A percentile compares a stretch with the other conserved stretches of the same genome.
phyloP scores from a whole-genome alignment of 345 rosid genomes.

The Gossypium longicalyx region DNA sequence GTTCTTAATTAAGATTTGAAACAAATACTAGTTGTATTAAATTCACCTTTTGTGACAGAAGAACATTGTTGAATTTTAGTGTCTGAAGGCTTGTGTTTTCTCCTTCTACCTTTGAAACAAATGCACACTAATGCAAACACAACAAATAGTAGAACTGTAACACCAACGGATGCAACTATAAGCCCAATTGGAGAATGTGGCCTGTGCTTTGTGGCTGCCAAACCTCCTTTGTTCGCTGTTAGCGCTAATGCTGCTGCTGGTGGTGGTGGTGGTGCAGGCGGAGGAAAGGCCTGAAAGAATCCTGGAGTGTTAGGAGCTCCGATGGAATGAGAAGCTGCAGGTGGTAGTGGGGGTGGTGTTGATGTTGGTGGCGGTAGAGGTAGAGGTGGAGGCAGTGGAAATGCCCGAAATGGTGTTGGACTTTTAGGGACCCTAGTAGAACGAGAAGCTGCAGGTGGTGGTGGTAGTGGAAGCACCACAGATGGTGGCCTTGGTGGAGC shows the following conservation, averaged over 20 bases:
- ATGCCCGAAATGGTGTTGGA: slow-evolving; percentile 2
- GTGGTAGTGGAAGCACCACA: background rate
- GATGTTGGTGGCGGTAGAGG: background rate
- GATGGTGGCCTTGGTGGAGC: background rate
- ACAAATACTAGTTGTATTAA: background rate
- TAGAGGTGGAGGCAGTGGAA: slow-evolving; percentile 10
- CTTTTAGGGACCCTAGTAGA: background rate
- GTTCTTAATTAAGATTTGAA: background rate
- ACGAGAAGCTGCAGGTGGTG: slow-evolving; percentile 7
- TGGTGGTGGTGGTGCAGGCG: slow-evolving; percentile 7
- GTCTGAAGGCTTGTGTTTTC: background rate
- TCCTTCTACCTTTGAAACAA: slow-evolving; percentile 20
- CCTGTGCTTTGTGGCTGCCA: slow-evolving; percentile 13
- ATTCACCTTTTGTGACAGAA: slow-evolving; percentile 6
- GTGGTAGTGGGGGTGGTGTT: background rate
- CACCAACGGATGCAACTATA: slow-evolving; percentile 15
- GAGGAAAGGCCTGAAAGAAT: background rate
- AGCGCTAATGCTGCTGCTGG: slow-evolving; percentile 8
- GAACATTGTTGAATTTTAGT: background rate
- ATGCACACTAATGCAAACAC: slow-evolving; percentile 19
- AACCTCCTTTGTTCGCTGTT: slow-evolving; percentile 16
- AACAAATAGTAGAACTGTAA: slow-evolving; percentile 27
- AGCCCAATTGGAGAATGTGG: slow-evolving; percentile 22
- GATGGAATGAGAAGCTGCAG: slow-evolving; percentile 1
- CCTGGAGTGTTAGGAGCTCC: background rate